Evolutionary conservation across 768 basidiomycete species (phyloP).

Genomic region (Suillus subalutaceus): DNA sequence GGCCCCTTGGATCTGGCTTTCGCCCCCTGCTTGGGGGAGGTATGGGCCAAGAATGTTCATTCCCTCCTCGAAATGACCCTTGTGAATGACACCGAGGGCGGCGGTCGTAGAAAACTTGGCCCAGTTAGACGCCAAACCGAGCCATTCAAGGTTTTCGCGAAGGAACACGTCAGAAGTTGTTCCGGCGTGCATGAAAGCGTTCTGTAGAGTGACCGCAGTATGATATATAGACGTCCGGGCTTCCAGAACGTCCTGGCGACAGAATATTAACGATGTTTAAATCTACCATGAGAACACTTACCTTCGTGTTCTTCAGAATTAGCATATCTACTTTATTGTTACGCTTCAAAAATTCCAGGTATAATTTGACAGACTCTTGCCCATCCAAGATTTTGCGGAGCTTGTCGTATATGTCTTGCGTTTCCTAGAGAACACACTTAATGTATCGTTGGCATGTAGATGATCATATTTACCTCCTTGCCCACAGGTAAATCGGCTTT

Average conservation of each 20-base stretch:
- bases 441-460: slow-evolving; percentile 11
- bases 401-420: slow-evolving; percentile 68
- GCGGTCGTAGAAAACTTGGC: slow-evolving; percentile 98
- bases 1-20: slow-evolving; percentile 75
- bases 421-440: slow-evolving; percentile 43
- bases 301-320: slow-evolving; percentile 93
- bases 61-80: slow-evolving; percentile 93
- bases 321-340: slow-evolving; percentile 93
- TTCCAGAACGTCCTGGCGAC: slow-evolving; percentile 78
- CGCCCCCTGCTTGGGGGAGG: slow-evolving; percentile 77
- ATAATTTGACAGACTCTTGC: slow-evolving; percentile 88
- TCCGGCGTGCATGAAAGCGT: slow-evolving; percentile 98
- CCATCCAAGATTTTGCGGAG: slow-evolving; percentile 85
- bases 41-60: slow-evolving; percentile 93
- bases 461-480: slow-evolving; percentile 50
- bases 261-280: slow-evolving; percentile 12
- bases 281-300: slow-evolving; percentile 28
- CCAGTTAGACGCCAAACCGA: slow-evolving; percentile 95
- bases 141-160: slow-evolving; percentile 96
- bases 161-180: slow-evolving; percentile 95
- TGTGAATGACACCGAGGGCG: slow-evolving; percentile 96
- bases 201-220: slow-evolving; percentile 93
- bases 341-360: slow-evolving; percentile 93
- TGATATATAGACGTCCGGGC: slow-evolving; percentile 97
- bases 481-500: slow-evolving; percentile 70